phyloP scores from a whole-genome alignment of 495 filamentous ascomycete species.

The Hamigera avellanea region DNA sequence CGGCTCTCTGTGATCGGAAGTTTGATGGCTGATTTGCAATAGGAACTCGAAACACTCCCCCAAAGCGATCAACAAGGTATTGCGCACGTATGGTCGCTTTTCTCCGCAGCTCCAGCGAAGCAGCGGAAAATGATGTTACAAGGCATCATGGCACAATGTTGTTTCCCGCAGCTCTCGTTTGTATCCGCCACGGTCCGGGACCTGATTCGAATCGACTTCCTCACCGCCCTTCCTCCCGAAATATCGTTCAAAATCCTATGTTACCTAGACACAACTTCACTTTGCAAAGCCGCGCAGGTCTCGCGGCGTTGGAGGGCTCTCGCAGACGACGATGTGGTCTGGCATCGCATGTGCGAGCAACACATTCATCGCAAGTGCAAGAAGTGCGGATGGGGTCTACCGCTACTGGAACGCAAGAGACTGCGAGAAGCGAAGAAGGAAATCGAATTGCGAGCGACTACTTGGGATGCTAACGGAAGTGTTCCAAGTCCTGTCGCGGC shows the following conservation, averaged over 20 bases:
- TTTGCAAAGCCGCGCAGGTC: conserved; percentile 95
- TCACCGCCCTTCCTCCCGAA: conserved; percentile 78
- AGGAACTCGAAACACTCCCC: conserved; percentile 75
- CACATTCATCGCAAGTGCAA: conserved; percentile 95
- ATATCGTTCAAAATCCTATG: conserved; percentile 87
- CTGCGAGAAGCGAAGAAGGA: conserved; percentile 80
- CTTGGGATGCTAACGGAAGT: conserved; percentile 25
- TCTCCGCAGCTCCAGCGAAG: conserved; percentile 88
- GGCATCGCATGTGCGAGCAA: conserved; percentile 98
- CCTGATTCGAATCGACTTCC: conserved; percentile 90
- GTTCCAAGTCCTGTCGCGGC: conserved; percentile 7
- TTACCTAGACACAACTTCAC: conserved; percentile 86
- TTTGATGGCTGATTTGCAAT: conserved; percentile 9
- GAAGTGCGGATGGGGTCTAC: conserved; percentile 93
- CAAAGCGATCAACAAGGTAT: conserved; percentile 84
- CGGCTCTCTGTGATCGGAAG: conserved; percentile 1
- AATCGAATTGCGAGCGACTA: conserved; percentile 59
- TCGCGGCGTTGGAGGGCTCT: conserved; percentile 76
- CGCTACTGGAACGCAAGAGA: conserved; percentile 76
- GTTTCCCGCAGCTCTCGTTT: conserved; percentile 91
- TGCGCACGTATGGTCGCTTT: conserved; percentile 89
- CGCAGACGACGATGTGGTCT: conserved; percentile 94
- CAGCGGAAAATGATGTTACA: conserved; percentile 92
- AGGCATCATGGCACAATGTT: conserved; percentile 89
- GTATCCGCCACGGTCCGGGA: conserved; percentile 79